Base-by-base conservation (phyloP, 2,329 filamentous ascomycete genomes). In the Trichoderma hamatum region DNA sequence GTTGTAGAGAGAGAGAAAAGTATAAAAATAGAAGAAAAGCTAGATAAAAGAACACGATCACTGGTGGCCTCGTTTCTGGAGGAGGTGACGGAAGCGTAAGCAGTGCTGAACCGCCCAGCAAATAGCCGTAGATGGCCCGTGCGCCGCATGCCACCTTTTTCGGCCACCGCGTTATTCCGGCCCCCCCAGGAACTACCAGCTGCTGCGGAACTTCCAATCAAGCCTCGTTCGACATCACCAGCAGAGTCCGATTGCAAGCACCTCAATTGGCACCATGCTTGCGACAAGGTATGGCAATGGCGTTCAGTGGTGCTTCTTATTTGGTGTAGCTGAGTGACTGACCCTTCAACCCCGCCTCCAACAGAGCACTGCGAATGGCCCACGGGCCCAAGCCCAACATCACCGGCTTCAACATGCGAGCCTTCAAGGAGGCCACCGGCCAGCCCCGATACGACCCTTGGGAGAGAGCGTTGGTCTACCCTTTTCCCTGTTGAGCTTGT, bases 371-470 rank as follows among this genome's bases (percentile, higher is more conserved):
- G 80, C 82, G 85, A 77, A 83, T 84, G 77, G 82, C 84, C 77
- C 79, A 83, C 77, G 81, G 82, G 77, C 80, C 81, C 75, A 86
- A 87, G 84, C 85, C 88, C 78, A 94, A 93, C 86, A 88, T 96
- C 82, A 97, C 95, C 76, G 95, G 95, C 83, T 98, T 98, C 86
- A 91, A 96, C 84, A 86, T 93, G 77, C 89, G 88, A 79, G 91
- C 92, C 81, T 90, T 94, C 82, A 92, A 89, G 78, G 88, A 88
- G 72, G 86, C 94, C 56, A 84, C 92, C 74, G 88, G 88, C 72
- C 86, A 82, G 73, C 84, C 84, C 69, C 81, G 83, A 79, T 88
- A 90, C 80, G 89, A 91, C 73, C 89, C 89, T 59, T 91, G 89
- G 89, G 88, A 88, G 79, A 81, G 84, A 83, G 78, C 80, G 89